phyloP scores from a whole-genome alignment of 2,329 filamentous ascomycete genomes.

The Ophiostoma tasmaniense region DNA sequence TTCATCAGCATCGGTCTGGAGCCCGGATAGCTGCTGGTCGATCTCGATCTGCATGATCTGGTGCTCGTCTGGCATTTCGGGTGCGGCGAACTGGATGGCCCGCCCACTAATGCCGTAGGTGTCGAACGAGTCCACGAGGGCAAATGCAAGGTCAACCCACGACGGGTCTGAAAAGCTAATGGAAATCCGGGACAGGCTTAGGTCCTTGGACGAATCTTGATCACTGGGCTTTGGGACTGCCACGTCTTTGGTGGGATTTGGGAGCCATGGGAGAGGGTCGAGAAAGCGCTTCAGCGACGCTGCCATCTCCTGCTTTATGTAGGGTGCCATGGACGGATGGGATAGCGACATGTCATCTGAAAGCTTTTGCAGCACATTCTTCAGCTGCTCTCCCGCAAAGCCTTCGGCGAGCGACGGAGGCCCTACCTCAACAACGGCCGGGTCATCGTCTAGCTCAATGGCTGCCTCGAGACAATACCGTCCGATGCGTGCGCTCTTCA shows the following conservation, averaged over 20 bases:
- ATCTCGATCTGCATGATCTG: conserved; percentile 34
- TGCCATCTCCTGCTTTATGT: conserved; percentile 44
- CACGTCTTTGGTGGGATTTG: conserved; percentile 37
- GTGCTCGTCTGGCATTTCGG: conserved; percentile 30
- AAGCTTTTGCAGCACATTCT: conserved; percentile 44
- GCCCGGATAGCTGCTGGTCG: conserved; percentile 27
- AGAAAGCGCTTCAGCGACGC: conserved; percentile 43
- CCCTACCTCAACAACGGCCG: conserved; percentile 52
- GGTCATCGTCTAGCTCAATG: conserved; percentile 59
- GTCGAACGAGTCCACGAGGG: conserved; percentile 31
- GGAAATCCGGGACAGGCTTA: conserved; percentile 20
- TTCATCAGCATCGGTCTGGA: neutral
- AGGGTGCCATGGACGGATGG: conserved; percentile 54
- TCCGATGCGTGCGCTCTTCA: conserved; percentile 49
- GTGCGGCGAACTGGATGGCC: conserved; percentile 31
- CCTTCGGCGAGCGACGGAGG: conserved; percentile 56
- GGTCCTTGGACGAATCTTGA: conserved; percentile 14
- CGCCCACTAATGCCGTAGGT: conserved; percentile 30
- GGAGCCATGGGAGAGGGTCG: conserved; percentile 55
- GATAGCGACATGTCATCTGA: conserved; percentile 48
- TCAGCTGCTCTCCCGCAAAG: conserved; percentile 55
- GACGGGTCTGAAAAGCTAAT: conserved; percentile 29
- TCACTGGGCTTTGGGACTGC: neutral
- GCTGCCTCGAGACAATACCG: conserved; percentile 58
- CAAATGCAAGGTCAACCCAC: conserved; percentile 37